Base-by-base conservation (phyloP, 2,329 filamentous ascomycete species). In the Pseudogymnoascus verrucosus region DNA sequence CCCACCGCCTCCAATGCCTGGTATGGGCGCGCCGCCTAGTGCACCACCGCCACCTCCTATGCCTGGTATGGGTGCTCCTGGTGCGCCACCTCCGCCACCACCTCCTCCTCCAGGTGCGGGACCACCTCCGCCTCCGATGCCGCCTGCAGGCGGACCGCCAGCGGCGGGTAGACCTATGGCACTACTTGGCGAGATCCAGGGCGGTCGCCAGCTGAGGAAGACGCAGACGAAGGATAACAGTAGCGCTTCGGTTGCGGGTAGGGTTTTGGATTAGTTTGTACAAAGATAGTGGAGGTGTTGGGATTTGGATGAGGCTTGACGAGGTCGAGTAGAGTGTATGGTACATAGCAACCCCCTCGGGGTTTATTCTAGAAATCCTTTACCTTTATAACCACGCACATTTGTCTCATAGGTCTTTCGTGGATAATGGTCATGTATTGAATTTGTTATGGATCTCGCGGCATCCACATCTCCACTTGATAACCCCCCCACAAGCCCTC, bases 171-270 rank as follows among this genome's bases (percentile, higher is more conserved):
- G 82, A 28, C 84, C 85, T 19, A 71, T 84, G 19, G 85, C 86
- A 0, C 81, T 99, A 71, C 76, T 99, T 67, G 87, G 87, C 65
- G 86, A 96, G 74, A 98, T 99, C 66, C 87, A 93, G 73, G 78
- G 85, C 66, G 93, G 95, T 47, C 92, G 76, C 76, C 76, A 86
- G 2, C 78, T 99, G 73, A 92, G 83, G 80, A 98, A 98, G 82
- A 91, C 92, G 23, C 80, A 88, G 74, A 98, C 95, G 0, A 93
- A 91, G 76, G 95, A 99, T 76, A 88, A 87, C 75, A 97, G 93
- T 76, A 76, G 70, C 59, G 83, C 90, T 61, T 75, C 86, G 62
- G 80, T 87, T 64, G 89, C 91, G 21, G 93, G 93, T n/a, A 84
- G 86, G 65, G 93, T 97, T 65, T 70, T 85, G 69, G 66, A 71